Evolutionary conservation across 768 basidiomycete species (phyloP).

Genomic region (Neoboletus magnificus): DNA sequence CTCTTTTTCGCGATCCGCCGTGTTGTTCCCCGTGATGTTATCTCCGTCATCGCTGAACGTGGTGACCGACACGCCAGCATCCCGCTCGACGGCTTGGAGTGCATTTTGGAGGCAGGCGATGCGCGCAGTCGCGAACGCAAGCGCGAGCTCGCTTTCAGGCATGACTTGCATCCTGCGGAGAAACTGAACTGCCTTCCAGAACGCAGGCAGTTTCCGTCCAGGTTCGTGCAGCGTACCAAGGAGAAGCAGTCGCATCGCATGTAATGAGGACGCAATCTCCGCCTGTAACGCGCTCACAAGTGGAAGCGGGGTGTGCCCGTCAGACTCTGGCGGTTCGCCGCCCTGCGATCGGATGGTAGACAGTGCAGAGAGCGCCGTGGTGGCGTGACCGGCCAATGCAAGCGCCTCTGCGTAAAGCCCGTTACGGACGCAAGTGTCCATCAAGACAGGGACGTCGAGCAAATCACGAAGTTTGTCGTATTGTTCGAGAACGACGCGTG

Average conservation of each 20-base stretch:
- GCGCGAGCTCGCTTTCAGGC: slow-evolving; percentile 74
- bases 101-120: slow-evolving; percentile 58
- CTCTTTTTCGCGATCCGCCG: slow-evolving; percentile 37
- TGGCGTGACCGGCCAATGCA: slow-evolving; percentile 74
- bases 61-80: slow-evolving; percentile 35
- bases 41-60: slow-evolving; percentile 9
- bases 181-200: slow-evolving; percentile 89
- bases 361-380: slow-evolving; percentile 41
- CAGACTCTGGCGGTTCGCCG: slow-evolving; percentile 42
- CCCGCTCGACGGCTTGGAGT: slow-evolving; percentile 50
- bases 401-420: slow-evolving; percentile 92
- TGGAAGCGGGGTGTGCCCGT: slow-evolving; percentile 31
- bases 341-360: slow-evolving; percentile 36
- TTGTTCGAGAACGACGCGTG: slow-evolving; percentile 85
- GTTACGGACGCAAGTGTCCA: slow-evolving; percentile 91
- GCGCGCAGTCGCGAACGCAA: slow-evolving; percentile 79
- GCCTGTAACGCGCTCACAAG: slow-evolving; percentile 51
- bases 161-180: slow-evolving; percentile 76
- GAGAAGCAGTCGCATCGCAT: slow-evolving; percentile 71
- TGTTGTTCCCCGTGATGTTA: slow-evolving; percentile 16
- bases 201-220: slow-evolving; percentile 75
- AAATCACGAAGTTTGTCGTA: slow-evolving; percentile 91
- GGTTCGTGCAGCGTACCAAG: slow-evolving; percentile 78
- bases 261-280: slow-evolving; percentile 64
- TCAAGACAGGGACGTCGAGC: slow-evolving; percentile 84